Evolutionary conservation across 177 flowering plant genomes (phyloP).

Genomic region (Telopea speciosissima): DNA sequence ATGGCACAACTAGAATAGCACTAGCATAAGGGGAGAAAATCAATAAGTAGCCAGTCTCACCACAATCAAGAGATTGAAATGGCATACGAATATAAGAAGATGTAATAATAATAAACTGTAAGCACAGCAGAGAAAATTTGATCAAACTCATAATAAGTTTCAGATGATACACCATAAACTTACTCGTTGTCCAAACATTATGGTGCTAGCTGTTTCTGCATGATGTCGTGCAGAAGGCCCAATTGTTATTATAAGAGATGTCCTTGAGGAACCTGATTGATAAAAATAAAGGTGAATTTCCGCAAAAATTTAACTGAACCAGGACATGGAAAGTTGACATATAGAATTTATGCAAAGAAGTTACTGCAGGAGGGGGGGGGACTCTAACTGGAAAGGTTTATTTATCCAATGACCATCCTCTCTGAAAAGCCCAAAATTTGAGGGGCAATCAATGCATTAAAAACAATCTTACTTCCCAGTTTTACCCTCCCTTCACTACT

Average conservation of each 20-base stretch:
- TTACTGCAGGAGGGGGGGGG: background rate
- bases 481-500: too few species aligned
- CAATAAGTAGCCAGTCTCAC: background rate
- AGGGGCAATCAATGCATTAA: too few species aligned
- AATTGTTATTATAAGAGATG: conserved; percentile 78
- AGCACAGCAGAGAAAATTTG: background rate
- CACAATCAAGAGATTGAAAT: conserved; percentile 2
- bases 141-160: background rate
- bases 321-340: background rate
- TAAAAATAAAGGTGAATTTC: background rate
- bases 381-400: background rate
- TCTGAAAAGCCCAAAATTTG: too few species aligned
- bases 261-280: conserved; percentile 77
- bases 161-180: conserved; percentile 14
- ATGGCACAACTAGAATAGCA: background rate
- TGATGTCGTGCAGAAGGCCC: conserved; percentile 76
- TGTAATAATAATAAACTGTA: background rate
- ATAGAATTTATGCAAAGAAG: background rate
- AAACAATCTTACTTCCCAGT: too few species aligned
- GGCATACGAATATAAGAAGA: background rate
- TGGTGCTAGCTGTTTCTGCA: conserved; percentile 85
- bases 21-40: background rate
- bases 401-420: too few species aligned
- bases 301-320: background rate
- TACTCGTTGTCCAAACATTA: conserved; percentile 95